Evolutionary conservation across 495 filamentous ascomycete species (phyloP), one percentile per base, ranked within the genome.

Genomic region (Lindgomyces ingoldianus): DNA sequence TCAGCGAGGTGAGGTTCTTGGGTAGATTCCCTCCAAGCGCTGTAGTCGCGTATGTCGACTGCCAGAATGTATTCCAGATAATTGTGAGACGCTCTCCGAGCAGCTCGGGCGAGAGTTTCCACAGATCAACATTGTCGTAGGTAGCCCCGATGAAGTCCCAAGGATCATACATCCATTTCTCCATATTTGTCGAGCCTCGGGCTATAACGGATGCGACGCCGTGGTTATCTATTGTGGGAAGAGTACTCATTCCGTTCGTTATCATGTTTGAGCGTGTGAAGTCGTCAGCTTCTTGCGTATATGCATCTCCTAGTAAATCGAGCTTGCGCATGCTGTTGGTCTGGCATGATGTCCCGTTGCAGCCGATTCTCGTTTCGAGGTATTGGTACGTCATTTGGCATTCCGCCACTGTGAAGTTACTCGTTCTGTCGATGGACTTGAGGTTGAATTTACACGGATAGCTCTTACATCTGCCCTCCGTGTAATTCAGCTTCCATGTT

Each of bases 91-190:
- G 62, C 19, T 50, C 29, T 25, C 21, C 64, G 2, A 67, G 58
- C 14, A 57, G 4, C 1, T 30, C 45, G 2, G 57, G 19, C 19
- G 49, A 24, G 4, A 62, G 44, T 27, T 41, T 49, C 14, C 33
- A 61, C 11, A 67, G 56, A 45, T 67, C 52, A 27, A 67, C 52
- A 25, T 61, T 54, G 26, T 29, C 30, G 52, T 24, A 67, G 3
- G 19, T 58, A 19, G 36, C 62, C 1, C 62, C 62, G 26, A 66
- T 66, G 50, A 66, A 66, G 57, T 48, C 48, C 48, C 45, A 49
- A 8, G 65, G 58, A 45, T 68, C 33, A 4, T 46, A 21, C 44
- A 68, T 57, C 65, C 65, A 68, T 48, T 58, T 63, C 24, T 68
- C 65, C 27, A 52, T 29, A 25, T 68, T 62, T 14, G 51, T 58